Percentiles rank a stretch among this genome's conserved stretches.
phyloP scores from a whole-genome alignment of 2,329 filamentous ascomycete species.

The Penicillium palitans region DNA sequence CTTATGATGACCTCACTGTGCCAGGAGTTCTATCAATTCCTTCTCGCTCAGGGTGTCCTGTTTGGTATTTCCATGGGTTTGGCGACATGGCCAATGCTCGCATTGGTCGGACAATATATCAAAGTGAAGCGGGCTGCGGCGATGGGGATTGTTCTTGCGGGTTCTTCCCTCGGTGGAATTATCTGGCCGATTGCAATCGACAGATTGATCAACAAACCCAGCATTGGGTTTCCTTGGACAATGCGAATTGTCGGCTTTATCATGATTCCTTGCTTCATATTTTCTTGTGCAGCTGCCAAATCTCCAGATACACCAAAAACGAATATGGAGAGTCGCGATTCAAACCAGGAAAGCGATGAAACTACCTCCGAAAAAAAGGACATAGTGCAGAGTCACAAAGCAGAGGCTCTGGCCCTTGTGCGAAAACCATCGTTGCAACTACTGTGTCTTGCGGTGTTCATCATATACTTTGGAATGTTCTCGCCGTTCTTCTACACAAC shows the following conservation, averaged over 20 bases:
- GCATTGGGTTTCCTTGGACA: slow-evolving; percentile 38
- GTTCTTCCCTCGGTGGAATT: slow-evolving; percentile 39
- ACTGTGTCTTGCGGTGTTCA: slow-evolving; percentile 35
- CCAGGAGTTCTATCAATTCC: slow-evolving; percentile 39
- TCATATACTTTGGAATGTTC: slow-evolving; percentile 43
- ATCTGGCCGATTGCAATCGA: slow-evolving; percentile 39
- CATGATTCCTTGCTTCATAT: slow-evolving; percentile 39
- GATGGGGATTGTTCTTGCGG: slow-evolving; percentile 35
- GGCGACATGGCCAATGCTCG: slow-evolving; percentile 32
- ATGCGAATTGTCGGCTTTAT: slow-evolving; percentile 44
- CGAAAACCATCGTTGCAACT: slow-evolving; percentile 27
- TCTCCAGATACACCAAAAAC: background rate
- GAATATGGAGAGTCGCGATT: background rate
- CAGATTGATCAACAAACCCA: slow-evolving; percentile 28
- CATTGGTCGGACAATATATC: slow-evolving; percentile 34
- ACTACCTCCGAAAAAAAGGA: background rate
- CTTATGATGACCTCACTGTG: slow-evolving; percentile 44
- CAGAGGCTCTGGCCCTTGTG: slow-evolving; percentile 13
- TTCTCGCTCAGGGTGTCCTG: slow-evolving; percentile 41
- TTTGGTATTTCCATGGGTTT: slow-evolving; percentile 35
- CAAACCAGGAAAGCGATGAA: background rate
- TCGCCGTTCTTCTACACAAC: slow-evolving; percentile 42
- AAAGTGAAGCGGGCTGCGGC: slow-evolving; percentile 32
- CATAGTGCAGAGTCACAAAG: slow-evolving; percentile 2
- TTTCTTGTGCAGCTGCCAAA: slow-evolving; percentile 30